Base-by-base conservation (phyloP, 2,329 filamentous ascomycete species). In the Diaporthe sp. region DNA sequence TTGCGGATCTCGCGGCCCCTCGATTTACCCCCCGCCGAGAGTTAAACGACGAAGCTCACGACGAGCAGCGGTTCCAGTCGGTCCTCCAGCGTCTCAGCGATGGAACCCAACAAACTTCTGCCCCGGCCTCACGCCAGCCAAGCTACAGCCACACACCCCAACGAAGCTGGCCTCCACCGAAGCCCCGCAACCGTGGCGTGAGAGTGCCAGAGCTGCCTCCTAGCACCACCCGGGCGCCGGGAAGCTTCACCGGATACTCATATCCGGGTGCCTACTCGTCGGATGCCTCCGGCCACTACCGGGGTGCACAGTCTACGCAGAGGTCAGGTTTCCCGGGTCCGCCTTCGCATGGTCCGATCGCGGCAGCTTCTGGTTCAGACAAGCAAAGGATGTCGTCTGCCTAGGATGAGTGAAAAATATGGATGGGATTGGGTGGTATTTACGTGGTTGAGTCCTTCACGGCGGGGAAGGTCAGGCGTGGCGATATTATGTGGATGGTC, bases 41-140 rank as follows among this genome's bases (percentile, higher is more conserved):
- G 3, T 28, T n/a, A 7, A 42, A 25, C 25, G 12, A 8, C 9
- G 37, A 70, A 20, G n/a, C 15, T 28, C 65, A 15, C 2, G 65
- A 70, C 17, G 44, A 31, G n/a, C 22, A 28, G 15, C 31, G 65
- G 2, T 70, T 70, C n/a, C 65, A 70, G 49, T 55, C 65, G 42
- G 31, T 55, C 15, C 3, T 55, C 34, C 22, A 55, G 1, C 47
- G 49, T 25, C 65, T 70, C 3, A 2, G n/a, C 2, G 22, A 55
- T 22, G 49, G 13, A 28, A 42, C 2, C 5, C 34, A 53, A 25
- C 8, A 28, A 39, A 22, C n/a, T 9, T 12, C 22, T 20, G 22
- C 31, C 1, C 47, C 13, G 7, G 60, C 20, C 17, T 15, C 34
- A 53, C 22, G 13, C 1, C 31, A 49, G 34, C 13, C 22, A 15